Evolutionary conservation across 1,284 basidiomycete species (phyloP), one percentile per base, ranked within the genome.

Genomic region (Leccinum solheimii): DNA sequence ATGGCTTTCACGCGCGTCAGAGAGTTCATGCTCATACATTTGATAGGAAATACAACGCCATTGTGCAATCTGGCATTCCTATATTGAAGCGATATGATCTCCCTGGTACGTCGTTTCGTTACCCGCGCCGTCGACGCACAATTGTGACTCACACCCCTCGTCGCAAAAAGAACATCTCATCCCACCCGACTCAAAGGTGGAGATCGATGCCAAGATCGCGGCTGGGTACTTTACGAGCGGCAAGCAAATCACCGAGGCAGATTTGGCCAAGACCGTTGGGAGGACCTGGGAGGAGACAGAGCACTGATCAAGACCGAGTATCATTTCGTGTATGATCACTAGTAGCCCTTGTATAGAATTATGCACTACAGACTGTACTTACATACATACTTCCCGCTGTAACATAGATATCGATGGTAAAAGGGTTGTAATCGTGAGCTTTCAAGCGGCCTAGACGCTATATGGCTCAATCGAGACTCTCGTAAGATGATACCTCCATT

Each of bases 171-270:
- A 92, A 53, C 83, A 95, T 67, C 85, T 96, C 59, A 92, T 96
- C 63, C 94, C 94, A 0, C 91, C 91, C 45, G 94, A 96, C 76
- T 92, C 91, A 27, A 86, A 87, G n/a, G 94, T 96, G n/a, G 94
- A 96, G 79, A 96, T 96, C 66, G 92, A 95, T 67, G 93, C 93
- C 27, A 95, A 94, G 86, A 97, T 97, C 69, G 92, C 93, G 19
- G 87, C 93, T 5, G 95, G 95, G 2, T 97, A 97, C 76, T 96
- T 94, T 78, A 88, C 90, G 45, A 90, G 83, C 66, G 86, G 86
- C 6, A 94, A 93, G 75, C 81, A 89, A 71, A 76, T 94, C 56
- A 87, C 86, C 0, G 84, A 92, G 69, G 88, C 84, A 11, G 89
- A 95, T 71, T 77, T 97, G 36, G 79, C 87, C 61, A 88, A 89